Evolutionary conservation across 2,329 filamentous ascomycete species (phyloP), one percentile per base, ranked within the genome.

Genomic region (Neopestalotiopsis sp.): DNA sequence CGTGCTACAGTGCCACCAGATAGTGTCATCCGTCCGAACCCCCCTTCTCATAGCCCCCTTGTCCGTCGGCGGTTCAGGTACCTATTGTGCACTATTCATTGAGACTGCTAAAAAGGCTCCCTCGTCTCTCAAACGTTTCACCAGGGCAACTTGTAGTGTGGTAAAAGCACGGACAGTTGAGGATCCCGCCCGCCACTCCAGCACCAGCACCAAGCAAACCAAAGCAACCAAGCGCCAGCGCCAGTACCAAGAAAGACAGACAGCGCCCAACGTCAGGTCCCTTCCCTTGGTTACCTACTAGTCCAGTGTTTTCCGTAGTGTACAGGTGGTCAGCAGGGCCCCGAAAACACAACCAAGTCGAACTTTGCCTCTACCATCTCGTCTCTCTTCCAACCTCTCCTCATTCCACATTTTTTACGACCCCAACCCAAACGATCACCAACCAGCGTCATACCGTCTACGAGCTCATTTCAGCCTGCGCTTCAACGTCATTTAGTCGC

Each of bases 371-470:
- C 24, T 34, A 59, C 34, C 34, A 38, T 30, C 61, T 34, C 28
- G 53, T 57, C 64, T 58, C 64, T 66, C 64, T 57, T 38, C 57
- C 66, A 56, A 63, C 66, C 66, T 62, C 66, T 63, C 66, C 30
- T 63, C 66, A 67, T 67, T 67, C 66, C 66, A 62, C 66, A 34
- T 53, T 56, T 61, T 61, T 61, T 20, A 20, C n/a, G 28, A 61
- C 17, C 53, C 34, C 38, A 38, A 32, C 20, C 63, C 17, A 53
- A 20, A 61, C 40, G 45, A 67, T n/a, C 64, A 57, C 20, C 53
- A 61, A 57, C 62, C 49, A 65, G 40, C 62, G 38, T 17, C 17
- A 30, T 14, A 63, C 34, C 61, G 34, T 40, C 61, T 14, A n/a
- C 20, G 61, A 63, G 32, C 34, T 24, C 24, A 34, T n/a, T 14